phyloP scores from a whole-genome alignment of 257 asterid species.

The Penstemon eatonii region DNA sequence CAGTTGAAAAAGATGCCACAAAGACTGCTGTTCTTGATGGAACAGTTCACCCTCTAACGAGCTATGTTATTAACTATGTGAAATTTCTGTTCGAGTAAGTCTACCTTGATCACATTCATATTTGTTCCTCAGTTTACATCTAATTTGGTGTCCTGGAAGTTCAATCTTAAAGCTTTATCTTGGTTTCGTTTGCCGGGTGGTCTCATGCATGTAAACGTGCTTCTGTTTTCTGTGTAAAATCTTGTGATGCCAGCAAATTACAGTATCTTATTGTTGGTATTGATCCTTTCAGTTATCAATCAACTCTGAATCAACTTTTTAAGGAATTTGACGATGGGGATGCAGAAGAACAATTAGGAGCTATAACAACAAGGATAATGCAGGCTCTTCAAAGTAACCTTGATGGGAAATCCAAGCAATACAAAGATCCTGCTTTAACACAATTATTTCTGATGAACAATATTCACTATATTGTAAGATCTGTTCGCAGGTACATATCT shows the following conservation, averaged over 20 bases:
- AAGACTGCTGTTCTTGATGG: conserved; percentile 98
- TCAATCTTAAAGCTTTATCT: background rate
- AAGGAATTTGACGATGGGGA: conserved; percentile 53
- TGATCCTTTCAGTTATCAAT: conserved; percentile 70
- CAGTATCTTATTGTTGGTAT: conserved; percentile 21
- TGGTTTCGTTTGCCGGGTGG: background rate
- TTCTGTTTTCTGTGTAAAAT: conserved; percentile 10
- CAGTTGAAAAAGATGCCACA: conserved; percentile 93
- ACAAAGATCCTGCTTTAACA: conserved; percentile 91
- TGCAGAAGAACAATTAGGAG: conserved; percentile 62
- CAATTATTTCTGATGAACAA: conserved; percentile 93
- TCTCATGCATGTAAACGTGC: background rate
- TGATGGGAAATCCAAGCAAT: conserved; percentile 92
- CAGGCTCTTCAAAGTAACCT: conserved; percentile 90
- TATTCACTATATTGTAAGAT: conserved; percentile 90
- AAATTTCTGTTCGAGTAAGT: conserved; percentile 93
- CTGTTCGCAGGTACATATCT: conserved; percentile 71
- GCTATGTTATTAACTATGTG: conserved; percentile 93
- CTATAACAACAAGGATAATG: conserved; percentile 73
- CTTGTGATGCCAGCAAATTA: conserved; percentile 21
- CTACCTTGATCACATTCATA: conserved; percentile 10
- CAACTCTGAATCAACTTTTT: conserved; percentile 82
- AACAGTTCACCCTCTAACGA: conserved; percentile 95
- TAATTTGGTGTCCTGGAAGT: background rate
- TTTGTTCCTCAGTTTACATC: background rate